Base-by-base conservation (phyloP, 192 early-diverging fungal species). In the Coemansia sp. region DNA sequence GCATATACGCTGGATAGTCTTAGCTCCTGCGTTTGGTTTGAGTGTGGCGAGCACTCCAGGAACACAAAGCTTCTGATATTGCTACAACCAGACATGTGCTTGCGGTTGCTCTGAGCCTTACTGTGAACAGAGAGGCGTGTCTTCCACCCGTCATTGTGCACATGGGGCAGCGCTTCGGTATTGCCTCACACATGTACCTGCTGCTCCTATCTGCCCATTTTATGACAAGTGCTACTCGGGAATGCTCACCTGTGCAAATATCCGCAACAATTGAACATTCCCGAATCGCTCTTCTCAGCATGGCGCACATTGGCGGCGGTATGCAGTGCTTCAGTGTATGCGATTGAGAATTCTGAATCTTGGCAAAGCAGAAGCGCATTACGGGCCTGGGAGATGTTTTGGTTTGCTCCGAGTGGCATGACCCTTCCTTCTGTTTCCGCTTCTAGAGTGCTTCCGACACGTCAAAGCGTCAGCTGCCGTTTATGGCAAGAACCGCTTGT, bases 291-390 rank as follows among this genome's bases (percentile, higher is more conserved):
- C 46, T 48, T 48, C 46, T 48, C 54, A 14, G 54, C 54, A 57
- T 57, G 54, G 31, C 54, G 31, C 54, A 16, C 54, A 57, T 57
- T 57, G 54, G 54, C 54, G 54, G 54, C 54, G 54, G 54, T 33
- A 16, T 34, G 54, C 31, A 7, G 54, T 57, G 54, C 54, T 57
- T 57, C 54, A 34, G 34, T 34, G 54, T 57, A 57, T 57, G 54
- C 19, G 48, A 29, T 51, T 51, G 48, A 11, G 48, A 51, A 57
- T 7, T 31, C 16, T 31, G 51, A 53, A 53, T 53, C 3, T 53
- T 29, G 51, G 51, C 24, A 31, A 53, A 9, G 29, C 16, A n/a
- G 46, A 48, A 19, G 46, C 46, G 46, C 21, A 34, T 57, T 33
- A 31, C 16, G 17, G 14, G 16, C 16, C 13, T 34, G 14, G 31